phyloP scores from a whole-genome alignment of 495 filamentous ascomycete genomes.

The Aeminium ludgeri region DNA sequence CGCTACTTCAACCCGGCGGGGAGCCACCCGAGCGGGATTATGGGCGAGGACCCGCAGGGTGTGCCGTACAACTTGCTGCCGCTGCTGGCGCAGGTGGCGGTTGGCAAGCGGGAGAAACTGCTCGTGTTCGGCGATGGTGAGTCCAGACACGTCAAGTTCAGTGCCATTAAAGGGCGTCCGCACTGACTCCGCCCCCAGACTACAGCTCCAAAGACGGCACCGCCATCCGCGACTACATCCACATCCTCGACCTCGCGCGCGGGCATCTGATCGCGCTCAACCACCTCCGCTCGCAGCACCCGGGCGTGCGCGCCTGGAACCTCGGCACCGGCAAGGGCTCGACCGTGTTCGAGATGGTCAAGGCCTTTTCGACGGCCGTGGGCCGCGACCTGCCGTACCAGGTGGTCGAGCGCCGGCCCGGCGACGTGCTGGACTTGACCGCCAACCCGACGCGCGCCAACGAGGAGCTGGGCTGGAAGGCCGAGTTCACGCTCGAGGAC shows the following conservation, averaged over 20 bases:
- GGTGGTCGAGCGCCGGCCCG: constrained; percentile 63
- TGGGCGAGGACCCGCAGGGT: constrained; percentile 96
- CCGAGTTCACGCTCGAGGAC: constrained; percentile 73
- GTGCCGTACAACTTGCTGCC: constrained; percentile 93
- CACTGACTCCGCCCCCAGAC: constrained; percentile 35
- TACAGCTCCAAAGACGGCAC: constrained; percentile 67
- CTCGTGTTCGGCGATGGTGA: constrained; percentile 86
- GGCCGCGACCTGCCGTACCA: constrained; percentile 75
- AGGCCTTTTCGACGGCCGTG: constrained; percentile 74
- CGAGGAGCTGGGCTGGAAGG: constrained; percentile 81
- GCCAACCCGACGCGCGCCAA: constrained; percentile 79
- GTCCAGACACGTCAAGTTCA: too few relatives aligned
- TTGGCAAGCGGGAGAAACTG: constrained; percentile 86
- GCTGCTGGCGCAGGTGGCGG: constrained; percentile 84
- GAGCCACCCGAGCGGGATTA: constrained; percentile 86
- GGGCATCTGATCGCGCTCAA: constrained; percentile 86
- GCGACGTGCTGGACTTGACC: constrained; percentile 88
- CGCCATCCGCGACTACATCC: constrained; percentile 59
- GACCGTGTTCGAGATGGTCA: constrained; percentile 95
- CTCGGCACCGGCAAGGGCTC: constrained; percentile 86
- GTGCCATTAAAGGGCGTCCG: too few relatives aligned
- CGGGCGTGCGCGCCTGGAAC: constrained; percentile 93
- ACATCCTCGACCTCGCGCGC: constrained; percentile 76
- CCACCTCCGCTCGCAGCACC: constrained; percentile 75
- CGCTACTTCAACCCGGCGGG: constrained; percentile 97